Percentiles rank a stretch among this genome's conserved stretches.
These are phyloP conservation scores for Calophaca sinica DNA, from an alignment of 306 rosid genomes.

Conservation along the genomic window DNA sequence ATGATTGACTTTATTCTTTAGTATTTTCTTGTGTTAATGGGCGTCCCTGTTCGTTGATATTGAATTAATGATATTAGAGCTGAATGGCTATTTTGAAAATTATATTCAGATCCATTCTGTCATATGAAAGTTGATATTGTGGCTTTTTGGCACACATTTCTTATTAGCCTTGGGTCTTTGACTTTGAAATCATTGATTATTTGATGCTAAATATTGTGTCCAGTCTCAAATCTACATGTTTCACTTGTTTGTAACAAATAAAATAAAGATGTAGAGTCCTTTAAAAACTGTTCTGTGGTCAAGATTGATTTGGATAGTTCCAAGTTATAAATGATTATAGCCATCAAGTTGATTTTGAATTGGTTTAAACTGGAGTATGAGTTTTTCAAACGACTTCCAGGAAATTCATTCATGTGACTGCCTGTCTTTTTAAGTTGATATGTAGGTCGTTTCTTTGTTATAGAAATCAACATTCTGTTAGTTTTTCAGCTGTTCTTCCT, in stretches of 20 bases:
- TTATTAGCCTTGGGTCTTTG: background rate
- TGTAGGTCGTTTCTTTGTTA: background rate
- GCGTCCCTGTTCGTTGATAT: background rate
- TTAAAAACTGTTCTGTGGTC: conserved; percentile 12
- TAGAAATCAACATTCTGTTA: conserved; percentile 3
- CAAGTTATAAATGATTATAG: conserved; percentile 1
- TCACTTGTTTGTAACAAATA: conserved; percentile 14
- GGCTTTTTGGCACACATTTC: conserved; percentile 2
- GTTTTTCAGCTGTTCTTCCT: conserved; percentile 3
- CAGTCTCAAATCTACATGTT: background rate
- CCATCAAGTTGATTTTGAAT: conserved; percentile 1
- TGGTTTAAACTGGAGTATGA: conserved; percentile 12
- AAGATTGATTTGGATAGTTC: conserved; percentile 32
- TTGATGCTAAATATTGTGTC: conserved; percentile 24
- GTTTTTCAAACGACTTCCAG: background rate
- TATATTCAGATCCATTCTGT: background rate
- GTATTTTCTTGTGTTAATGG: conserved; percentile 9
- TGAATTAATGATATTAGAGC: conserved; percentile 2
- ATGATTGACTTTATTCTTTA: conserved; percentile 13
- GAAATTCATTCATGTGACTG: conserved; percentile 8
- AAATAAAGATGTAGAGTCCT: conserved; percentile 11
- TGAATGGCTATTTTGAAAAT: conserved; percentile 20
- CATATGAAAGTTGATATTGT: conserved; percentile 6
- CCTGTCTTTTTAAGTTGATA: conserved; percentile 23
- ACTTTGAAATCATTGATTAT: conserved; percentile 7